Evolutionary conservation across 768 basidiomycete species (phyloP).

Genomic region (Tephrocybe sp.): DNA sequence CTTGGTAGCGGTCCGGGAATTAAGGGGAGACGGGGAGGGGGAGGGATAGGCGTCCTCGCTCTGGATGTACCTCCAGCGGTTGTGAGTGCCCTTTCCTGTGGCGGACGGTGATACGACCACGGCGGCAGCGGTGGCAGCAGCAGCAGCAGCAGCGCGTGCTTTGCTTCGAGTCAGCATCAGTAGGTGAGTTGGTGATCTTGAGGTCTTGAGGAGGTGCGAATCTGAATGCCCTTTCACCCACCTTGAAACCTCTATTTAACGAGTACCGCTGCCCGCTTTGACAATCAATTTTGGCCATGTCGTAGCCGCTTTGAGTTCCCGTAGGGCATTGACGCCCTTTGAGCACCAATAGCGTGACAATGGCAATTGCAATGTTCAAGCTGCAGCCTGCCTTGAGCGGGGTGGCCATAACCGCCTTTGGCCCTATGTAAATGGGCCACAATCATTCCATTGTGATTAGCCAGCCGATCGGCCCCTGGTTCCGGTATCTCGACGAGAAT

Average conservation of each 20-base stretch:
- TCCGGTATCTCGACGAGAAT: no score
- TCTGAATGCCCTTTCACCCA: background rate
- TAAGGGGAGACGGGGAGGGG: background rate
- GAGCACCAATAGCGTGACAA: background rate
- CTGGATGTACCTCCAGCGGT: slow-evolving; percentile 7
- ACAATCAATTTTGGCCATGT: no score
- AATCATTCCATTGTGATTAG: background rate
- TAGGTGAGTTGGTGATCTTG: background rate
- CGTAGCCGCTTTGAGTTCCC: no score
- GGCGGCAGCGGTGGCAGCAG: background rate
- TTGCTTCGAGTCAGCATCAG: slow-evolving; percentile 16
- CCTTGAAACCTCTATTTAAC: no score
- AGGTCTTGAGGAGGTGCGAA: slow-evolving; percentile 3
- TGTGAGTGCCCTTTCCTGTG: slow-evolving; percentile 15
- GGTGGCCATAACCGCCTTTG: background rate
- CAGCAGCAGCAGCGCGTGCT: slow-evolving; percentile 4
- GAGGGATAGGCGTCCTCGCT: background rate
- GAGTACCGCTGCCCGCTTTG: no score
- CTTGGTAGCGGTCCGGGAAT: background rate
- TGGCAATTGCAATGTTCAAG: no score
- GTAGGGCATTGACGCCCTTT: no score
- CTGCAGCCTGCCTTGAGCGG: no score
- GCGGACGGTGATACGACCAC: slow-evolving; percentile 3
- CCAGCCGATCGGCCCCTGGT: no score
- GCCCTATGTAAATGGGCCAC: background rate